Base-by-base conservation (phyloP, 441 rosid species). In the Croton setiger region DNA sequence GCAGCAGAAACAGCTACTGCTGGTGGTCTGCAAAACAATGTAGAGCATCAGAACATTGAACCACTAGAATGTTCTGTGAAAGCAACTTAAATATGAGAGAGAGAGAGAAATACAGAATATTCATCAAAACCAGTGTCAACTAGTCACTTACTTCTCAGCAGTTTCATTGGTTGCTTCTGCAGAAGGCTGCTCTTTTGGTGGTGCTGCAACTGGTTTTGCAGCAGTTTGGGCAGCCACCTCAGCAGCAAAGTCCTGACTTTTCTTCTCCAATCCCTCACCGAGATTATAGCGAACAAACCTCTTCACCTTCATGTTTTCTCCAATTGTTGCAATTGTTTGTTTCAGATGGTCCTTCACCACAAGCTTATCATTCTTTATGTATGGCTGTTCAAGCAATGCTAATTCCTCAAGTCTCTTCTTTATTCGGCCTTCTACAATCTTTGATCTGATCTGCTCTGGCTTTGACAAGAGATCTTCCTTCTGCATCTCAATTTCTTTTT, bases 181-280 rank as follows among this genome's bases (percentile, higher is more conserved):
- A 55, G 83, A 79, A 52, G 91, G 74, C 67, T 82, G 81, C 69
- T 82, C 91, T 72, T 81, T 82, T 52, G 77, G 84, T 62, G 86
- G 75, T 37, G 80, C 66, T 36, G 85, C 37, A 14, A 75, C 78
- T 1, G 90, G 75, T 74, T 85, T 91, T 17, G 91, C 84, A 53
- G 96, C 79, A 27, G 94, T 87, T 84, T 94, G 99, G 14, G 99
- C 97, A 41, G 99, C 96, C 37, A 94, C 99, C 78, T 94, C 99
- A 20, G 96, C 96, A 76, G 97, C 96, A 78, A 94, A 91, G 82
- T 91, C 97, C 81, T 88, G 97, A 73, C 87, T 91, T 83, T 86
- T 94, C 84, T 85, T 94, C 85, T 90, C 87, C 75, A 91, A 78
- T 53, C 99, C 99, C 78, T 94, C 97, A 59, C 99, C 97, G 13